Evolutionary conservation across 2,329 filamentous ascomycete species (phyloP).

Genomic region (Penicillium nordicum): DNA sequence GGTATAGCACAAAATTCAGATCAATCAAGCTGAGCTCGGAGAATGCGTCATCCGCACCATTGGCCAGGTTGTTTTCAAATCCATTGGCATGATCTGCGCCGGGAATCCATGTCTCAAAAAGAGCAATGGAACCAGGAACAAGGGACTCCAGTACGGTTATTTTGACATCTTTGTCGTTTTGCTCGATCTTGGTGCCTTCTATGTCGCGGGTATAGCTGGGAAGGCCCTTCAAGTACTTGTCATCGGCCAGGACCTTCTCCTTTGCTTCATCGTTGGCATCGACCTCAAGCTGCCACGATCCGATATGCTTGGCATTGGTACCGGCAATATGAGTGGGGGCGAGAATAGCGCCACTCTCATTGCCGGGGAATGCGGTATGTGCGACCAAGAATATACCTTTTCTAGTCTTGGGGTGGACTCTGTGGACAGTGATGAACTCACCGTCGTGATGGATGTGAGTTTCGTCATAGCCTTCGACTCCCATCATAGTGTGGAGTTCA

Average conservation of each 20-base stretch:
- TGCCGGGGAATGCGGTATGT: constrained; percentile 91
- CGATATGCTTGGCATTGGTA: constrained; percentile 79
- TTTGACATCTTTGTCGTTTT: constrained; percentile 68
- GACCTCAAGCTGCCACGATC: constrained; percentile 89
- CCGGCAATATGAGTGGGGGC: constrained; percentile 75
- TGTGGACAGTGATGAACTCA: constrained; percentile 93
- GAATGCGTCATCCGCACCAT: constrained; percentile 76
- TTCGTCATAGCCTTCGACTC: constrained; percentile 88
- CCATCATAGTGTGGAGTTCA: constrained; percentile 92
- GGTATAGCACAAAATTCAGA: constrained; percentile 87
- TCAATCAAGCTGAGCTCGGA: constrained; percentile 70
- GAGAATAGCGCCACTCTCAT: constrained; percentile 77
- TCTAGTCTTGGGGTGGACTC: constrained; percentile 85
- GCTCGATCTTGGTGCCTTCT: constrained; percentile 68
- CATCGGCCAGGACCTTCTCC: constrained; percentile 63
- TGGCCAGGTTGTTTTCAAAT: constrained; percentile 81
- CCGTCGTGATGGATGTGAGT: constrained; percentile 96
- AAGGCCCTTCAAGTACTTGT: constrained; percentile 71
- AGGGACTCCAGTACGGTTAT: constrained; percentile 81
- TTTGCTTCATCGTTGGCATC: constrained; percentile 71
- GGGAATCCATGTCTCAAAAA: constrained; percentile 96
- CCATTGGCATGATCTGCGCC: constrained; percentile 78
- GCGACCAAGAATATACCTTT: constrained; percentile 95
- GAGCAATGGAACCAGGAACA: constrained; percentile 86
- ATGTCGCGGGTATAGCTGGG: constrained; percentile 76